Base-by-base conservation (phyloP, 371 early-diverging fungal genomes). In the Syncephalastrum sp. region DNA sequence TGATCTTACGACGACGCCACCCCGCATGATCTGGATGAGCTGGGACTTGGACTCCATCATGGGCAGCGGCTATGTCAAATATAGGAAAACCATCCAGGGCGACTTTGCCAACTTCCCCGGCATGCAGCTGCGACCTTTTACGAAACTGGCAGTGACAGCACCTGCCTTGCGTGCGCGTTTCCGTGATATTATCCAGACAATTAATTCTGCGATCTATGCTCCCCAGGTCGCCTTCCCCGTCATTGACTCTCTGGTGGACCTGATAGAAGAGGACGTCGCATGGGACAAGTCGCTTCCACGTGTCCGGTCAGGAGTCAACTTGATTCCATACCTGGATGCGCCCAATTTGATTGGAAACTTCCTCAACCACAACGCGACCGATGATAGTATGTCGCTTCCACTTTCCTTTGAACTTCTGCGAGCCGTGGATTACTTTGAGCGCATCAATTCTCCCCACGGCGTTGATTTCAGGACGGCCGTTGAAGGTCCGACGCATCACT, bases 261-360 rank as follows among this genome's bases (percentile, higher is more conserved):
- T 33, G 38, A 33, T 33, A 33, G 38, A 33, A 33, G 38, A 33
- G 38, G 65, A 65, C 42, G 54, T 65, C 19, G 47, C 41, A 16
- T 65, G 65, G 65, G 65, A 65, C 42, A 52, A 53, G 16, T 43
- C 55, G 7, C 48, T 55, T 7, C 45, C 50, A 12, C 64, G 59
- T 45, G 56, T 59, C 15, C 53, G 53, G 14, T 41, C 53, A 8
- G 55, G 57, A 3, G 5, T n/a, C 5, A 54, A 27, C 25, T 43
- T 54, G 13, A 13, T 21, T 10, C 13, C 42, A 10, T 24, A 24
- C 8, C 16, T 54, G 3, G 21, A 13, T 12, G 38, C 15, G 1
- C 44, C 44, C 15, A 21, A 17, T 8, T 17, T 19, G 1, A 15
- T 21, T 13, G 43, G 27, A 14, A 42, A 42, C 41, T 5, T 21